A percentile compares a stretch with the other conserved stretches of the same genome.
phyloP scores from a whole-genome alignment of 345 rosid genomes.

The Firmiana major region DNA sequence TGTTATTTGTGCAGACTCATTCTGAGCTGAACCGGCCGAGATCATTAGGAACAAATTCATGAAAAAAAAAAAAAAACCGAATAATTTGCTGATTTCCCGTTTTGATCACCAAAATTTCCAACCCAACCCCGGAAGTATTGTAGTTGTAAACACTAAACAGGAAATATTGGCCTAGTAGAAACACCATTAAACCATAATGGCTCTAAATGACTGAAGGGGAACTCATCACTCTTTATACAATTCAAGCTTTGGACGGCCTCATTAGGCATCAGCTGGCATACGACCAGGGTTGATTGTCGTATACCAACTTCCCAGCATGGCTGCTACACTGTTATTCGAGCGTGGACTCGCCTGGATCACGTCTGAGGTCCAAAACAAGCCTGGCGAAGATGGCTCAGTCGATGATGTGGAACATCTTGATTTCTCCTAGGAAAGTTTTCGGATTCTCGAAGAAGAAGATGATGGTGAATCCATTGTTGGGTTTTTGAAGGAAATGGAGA shows the following conservation, averaged over 20 bases:
- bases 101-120: not conserved
- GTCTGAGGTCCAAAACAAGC: not conserved
- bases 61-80: too few species aligned
- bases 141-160: not conserved
- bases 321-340: not conserved
- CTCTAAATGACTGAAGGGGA: not conserved
- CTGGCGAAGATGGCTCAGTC: not conserved
- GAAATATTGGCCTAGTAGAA: not conserved
- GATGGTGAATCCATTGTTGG: not conserved
- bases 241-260: not conserved
- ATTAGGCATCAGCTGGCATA: not conserved
- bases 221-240: not conserved
- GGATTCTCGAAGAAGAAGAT: not conserved
- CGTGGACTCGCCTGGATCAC: not conserved
- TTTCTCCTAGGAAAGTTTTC: not conserved
- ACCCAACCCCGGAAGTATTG: not conserved
- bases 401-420: constrained; percentile 10
- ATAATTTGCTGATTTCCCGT: too few species aligned
- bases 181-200: not conserved
- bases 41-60: too few species aligned
- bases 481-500: not conserved
- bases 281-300: not conserved
- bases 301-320: not conserved
- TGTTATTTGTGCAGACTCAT: too few species aligned
- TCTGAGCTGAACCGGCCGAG: too few species aligned